Evolutionary conservation across 306 rosid genomes (phyloP).

Genomic region (Prunus mira): DNA sequence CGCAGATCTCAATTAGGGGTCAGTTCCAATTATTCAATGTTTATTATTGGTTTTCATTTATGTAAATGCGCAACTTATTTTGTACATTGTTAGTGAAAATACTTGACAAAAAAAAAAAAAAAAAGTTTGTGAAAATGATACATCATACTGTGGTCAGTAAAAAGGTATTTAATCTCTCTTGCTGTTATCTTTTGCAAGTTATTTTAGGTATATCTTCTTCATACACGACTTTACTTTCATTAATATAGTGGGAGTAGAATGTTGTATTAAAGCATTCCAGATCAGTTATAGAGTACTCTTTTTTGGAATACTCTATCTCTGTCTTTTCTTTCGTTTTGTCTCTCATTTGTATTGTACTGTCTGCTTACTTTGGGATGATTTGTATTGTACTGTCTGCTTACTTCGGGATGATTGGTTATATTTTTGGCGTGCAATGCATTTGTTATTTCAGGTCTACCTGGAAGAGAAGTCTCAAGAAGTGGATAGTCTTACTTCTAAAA

Average conservation of each 20-base stretch:
- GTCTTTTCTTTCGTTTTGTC: neutral
- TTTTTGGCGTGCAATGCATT: neutral
- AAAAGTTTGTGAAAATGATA: neutral
- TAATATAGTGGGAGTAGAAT: neutral
- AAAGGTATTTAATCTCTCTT: neutral
- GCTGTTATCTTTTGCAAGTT: neutral
- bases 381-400: neutral
- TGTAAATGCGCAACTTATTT: neutral
- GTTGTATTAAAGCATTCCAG: neutral
- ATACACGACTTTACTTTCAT: neutral
- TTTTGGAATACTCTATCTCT: neutral
- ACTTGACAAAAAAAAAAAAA: neutral
- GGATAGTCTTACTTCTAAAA: conserved; percentile 78
- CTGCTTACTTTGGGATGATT: neutral
- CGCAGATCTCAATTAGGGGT: conserved; percentile 65
- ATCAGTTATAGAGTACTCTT: neutral
- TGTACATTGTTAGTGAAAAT: neutral
- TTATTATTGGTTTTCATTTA: neutral
- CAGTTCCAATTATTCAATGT: conserved; percentile 38
- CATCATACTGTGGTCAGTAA: neutral
- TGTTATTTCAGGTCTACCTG: conserved; percentile 47
- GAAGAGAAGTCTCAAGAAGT: conserved; percentile 82
- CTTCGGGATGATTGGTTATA: neutral
- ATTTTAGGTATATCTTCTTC: neutral
- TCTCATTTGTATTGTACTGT: neutral